Evolutionary conservation across 2,329 filamentous ascomycete genomes (phyloP).

Genomic region (Cryoendolithus antarcticus): DNA sequence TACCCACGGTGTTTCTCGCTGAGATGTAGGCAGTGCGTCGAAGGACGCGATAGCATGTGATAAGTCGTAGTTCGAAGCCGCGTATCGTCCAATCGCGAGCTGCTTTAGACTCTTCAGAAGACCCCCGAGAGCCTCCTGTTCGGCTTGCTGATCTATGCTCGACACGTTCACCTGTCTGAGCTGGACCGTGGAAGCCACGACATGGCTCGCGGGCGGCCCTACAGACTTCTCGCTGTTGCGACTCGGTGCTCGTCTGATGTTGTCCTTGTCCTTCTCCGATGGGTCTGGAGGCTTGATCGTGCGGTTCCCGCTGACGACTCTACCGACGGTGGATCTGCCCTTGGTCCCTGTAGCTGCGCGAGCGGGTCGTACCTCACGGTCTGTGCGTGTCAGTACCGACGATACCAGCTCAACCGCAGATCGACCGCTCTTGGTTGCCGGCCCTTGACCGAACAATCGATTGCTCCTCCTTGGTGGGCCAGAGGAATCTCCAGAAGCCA

Average conservation of each 20-base stretch:
- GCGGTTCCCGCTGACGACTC: constrained; percentile 81
- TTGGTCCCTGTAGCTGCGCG: constrained; percentile 57
- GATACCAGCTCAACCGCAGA: constrained; percentile 38
- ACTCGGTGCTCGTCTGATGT: constrained; percentile 42
- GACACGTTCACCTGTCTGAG: background rate
- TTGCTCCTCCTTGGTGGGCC: constrained; percentile 34
- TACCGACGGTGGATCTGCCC: constrained; percentile 58
- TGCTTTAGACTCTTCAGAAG: constrained; percentile 72
- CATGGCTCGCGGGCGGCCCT: constrained; percentile 8
- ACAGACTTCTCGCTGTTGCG: constrained; percentile 40
- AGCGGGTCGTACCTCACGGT: constrained; percentile 30
- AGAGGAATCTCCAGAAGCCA: constrained; percentile 26
- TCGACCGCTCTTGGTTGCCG: constrained; percentile 50
- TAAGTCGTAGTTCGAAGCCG: constrained; percentile 67
- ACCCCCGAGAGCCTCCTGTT: constrained; percentile 63
- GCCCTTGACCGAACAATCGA: constrained; percentile 48
- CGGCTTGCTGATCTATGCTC: constrained; percentile 10
- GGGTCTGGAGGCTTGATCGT: constrained; percentile 44
- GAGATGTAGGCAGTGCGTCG: constrained; percentile 54
- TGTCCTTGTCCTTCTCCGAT: constrained; percentile 46
- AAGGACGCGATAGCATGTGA: constrained; percentile 65
- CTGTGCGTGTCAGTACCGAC: constrained; percentile 50
- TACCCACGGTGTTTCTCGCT: constrained; percentile 89
- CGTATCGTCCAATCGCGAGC: constrained; percentile 67
- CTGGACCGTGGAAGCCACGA: constrained; percentile 4